Percentiles rank a stretch among this genome's conserved stretches.
Conservation (phyloP, 2,329 filamentous ascomycete genomes). For the Didymella arachidicola region DNA sequence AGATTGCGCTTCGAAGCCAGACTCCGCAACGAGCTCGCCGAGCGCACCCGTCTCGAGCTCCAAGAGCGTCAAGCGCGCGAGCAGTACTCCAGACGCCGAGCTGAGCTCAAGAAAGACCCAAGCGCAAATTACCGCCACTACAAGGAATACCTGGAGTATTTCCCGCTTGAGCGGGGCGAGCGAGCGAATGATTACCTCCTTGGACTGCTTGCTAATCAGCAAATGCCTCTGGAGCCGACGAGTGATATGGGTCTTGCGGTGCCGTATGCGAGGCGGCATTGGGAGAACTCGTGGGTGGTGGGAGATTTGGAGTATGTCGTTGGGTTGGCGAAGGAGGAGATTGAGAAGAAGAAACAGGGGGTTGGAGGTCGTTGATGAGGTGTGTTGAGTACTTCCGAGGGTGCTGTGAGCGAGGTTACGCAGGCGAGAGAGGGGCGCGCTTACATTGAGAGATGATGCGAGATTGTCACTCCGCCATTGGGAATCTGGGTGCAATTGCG, state of each 20-base stretch:
- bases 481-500: neutral
- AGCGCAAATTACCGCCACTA: constrained; percentile 22
- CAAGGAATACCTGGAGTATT: constrained; percentile 13
- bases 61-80: neutral
- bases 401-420: too few relatives aligned
- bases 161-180: constrained; percentile 8
- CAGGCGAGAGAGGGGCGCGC: too few relatives aligned
- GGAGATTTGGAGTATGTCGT: neutral
- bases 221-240: constrained; percentile 8
- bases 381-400: too few relatives aligned
- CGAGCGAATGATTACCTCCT: constrained; percentile 10
- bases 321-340: neutral
- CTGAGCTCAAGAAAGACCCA: constrained; percentile 13
- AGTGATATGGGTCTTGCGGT: constrained; percentile 24
- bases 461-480: neutral
- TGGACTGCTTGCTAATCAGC: constrained; percentile 21
- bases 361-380: too few relatives aligned
- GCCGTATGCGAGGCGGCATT: constrained; percentile 22
- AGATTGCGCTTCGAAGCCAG: neutral
- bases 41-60: neutral
- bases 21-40: neutral
- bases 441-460: too few relatives aligned
- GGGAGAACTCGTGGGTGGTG: constrained; percentile 16
- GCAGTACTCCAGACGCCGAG: neutral
- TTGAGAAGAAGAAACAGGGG: neutral